These are phyloP conservation scores for Parietaria judaica DNA, from an alignment of 306 rosid species.

Conservation along the genomic window DNA sequence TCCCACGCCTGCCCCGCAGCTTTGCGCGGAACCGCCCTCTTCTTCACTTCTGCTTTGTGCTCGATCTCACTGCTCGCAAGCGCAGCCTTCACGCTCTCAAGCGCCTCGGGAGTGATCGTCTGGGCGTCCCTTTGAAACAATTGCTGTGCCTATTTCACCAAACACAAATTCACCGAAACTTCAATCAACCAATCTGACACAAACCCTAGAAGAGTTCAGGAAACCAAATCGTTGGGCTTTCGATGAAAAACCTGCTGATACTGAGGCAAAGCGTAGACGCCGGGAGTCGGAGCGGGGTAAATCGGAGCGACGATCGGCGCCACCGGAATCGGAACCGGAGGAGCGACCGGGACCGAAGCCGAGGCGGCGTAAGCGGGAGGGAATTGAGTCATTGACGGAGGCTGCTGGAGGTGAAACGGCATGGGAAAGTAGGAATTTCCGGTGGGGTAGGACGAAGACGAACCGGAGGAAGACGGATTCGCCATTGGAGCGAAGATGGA, in stretches of 20 bases:
- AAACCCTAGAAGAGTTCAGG: background rate
- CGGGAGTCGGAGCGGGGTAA: conserved; percentile 30
- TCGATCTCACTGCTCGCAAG: conserved; percentile 84
- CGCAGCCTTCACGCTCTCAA: conserved; percentile 90
- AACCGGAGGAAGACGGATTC: conserved; percentile 33
- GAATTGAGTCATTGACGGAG: conserved; percentile 41
- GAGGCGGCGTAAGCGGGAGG: conserved; percentile 41
- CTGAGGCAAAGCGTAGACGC: conserved; percentile 53
- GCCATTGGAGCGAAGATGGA: conserved; percentile 33
- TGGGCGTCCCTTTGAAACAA: conserved; percentile 91
- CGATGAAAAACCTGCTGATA: conserved; percentile 50
- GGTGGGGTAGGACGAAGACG: conserved; percentile 38
- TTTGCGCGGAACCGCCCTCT: conserved; percentile 91
- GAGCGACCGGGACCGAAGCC: conserved; percentile 9
- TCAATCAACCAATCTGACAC: background rate
- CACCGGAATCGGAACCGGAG: conserved; percentile 27
- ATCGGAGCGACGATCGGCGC: conserved; percentile 31
- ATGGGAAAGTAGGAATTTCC: conserved; percentile 59
- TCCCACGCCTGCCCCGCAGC: conserved; percentile 97
- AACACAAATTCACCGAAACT: background rate
- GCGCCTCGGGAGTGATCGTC: conserved; percentile 83
- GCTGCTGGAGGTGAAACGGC: conserved; percentile 80
- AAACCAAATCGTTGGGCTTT: background rate
- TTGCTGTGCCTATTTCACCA: conserved; percentile 68
- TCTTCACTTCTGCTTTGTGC: conserved; percentile 69